phyloP scores from a whole-genome alignment of 192 early-diverging fungal species.

The Umbelopsis isabellina region DNA sequence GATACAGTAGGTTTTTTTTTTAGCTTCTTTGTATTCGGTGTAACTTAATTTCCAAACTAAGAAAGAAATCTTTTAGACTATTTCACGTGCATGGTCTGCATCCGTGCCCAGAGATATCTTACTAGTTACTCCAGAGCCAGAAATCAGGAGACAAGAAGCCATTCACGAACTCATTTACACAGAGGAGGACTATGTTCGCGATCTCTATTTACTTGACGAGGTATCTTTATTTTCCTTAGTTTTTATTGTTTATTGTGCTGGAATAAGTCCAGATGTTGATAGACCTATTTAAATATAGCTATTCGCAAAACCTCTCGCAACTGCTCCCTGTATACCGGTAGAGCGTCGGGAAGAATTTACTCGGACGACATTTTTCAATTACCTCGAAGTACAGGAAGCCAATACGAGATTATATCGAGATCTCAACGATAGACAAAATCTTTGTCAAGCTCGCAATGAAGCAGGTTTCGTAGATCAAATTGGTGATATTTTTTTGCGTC shows the following conservation, averaged over 20 bases:
- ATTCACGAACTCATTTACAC: slow-evolving; percentile 93
- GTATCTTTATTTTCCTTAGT: slow-evolving; percentile 7
- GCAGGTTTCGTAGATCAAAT: slow-evolving; percentile 70
- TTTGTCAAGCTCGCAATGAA: slow-evolving; percentile 21
- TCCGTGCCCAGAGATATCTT: slow-evolving; percentile 74
- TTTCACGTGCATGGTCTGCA: slow-evolving; percentile 66
- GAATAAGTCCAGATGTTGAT: neutral
- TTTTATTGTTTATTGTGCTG: neutral
- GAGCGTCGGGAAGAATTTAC: slow-evolving; percentile 51
- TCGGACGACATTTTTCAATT: slow-evolving; percentile 73
- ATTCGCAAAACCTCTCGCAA: slow-evolving; percentile 34
- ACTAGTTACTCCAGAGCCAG: slow-evolving; percentile 66
- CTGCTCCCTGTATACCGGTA: slow-evolving; percentile 31
- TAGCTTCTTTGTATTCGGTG: neutral
- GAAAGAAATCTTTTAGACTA: slow-evolving; percentile 16
- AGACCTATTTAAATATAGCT: slow-evolving; percentile 1
- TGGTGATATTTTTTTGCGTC: slow-evolving; percentile 77
- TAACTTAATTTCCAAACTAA: neutral
- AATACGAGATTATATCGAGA: slow-evolving; percentile 61
- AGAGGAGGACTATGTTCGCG: slow-evolving; percentile 90
- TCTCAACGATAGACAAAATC: slow-evolving; percentile 57
- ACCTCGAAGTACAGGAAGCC: slow-evolving; percentile 58
- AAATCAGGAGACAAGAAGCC: slow-evolving; percentile 90
- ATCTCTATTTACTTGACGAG: slow-evolving; percentile 79
- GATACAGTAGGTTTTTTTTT: slow-evolving; percentile 24